Base-by-base conservation (phyloP, 805 yeast genomes). In the Saturnispora kantuleensis region DNA sequence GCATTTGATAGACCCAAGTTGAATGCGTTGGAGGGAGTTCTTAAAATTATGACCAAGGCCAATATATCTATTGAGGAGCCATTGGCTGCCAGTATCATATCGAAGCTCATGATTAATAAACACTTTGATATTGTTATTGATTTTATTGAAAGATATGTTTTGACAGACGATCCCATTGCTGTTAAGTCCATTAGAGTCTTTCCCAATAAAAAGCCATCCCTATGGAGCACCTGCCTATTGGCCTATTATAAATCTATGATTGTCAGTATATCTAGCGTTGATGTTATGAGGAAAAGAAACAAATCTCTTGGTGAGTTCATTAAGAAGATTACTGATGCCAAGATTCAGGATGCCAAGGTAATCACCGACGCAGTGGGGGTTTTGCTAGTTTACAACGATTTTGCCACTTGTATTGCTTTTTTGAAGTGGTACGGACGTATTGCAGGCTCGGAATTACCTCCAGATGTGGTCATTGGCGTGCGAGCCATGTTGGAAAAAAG, bases 11-110 rank as follows among this genome's bases (percentile, higher is more conserved):
- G 46, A 4, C 58, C 59, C 6, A 54, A 56, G 17, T 37, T 56
- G 3, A 47, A 49, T 11, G 56, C 60, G 34, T 60, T 71, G 11
- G 54, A 58, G 16, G 47, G 47, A 1, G 29, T 70, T 6, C 18
- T 70, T 10, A 39, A 51, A 1, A 48, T 59, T 40, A 66, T 71
- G 60, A 48, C 53, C n/a, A 32, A 54, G 2, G 50, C 52, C 3
- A 53, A 56, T 11, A 57, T 69, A 2, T 52, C 52, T 1, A 58
- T 58, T 31, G 65, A 66, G 45, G 58, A 71, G 1, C 57, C 58
- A 1, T 55, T 71, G 11, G 58, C 72, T 4, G 60, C 67, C 6
- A 69, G 66, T 46, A 51, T 73, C 10, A 42, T 73, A 4, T 50
- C 50, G 10, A 63, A 64, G 12, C 67, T 64, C 39, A 43, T 52